phyloP scores from a whole-genome alignment of 331 rosid species.

The Pyrus hybrid region DNA sequence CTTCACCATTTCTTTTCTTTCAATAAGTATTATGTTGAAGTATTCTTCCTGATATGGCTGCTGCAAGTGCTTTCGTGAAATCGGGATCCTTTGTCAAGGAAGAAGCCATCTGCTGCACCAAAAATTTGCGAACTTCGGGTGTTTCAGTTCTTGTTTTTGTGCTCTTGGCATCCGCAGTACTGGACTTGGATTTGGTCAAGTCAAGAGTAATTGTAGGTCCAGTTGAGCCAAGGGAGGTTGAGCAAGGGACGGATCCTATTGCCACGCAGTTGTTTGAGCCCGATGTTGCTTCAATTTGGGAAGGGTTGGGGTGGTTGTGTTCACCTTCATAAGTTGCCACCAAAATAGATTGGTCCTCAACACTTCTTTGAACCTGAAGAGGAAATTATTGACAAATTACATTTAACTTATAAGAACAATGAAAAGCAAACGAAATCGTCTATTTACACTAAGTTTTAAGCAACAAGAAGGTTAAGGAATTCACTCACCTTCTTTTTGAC shows the following conservation, averaged over 20 bases:
- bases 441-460: background rate
- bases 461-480: background rate
- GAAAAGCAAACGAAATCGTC: background rate
- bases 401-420: background rate
- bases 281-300: conserved; percentile 50
- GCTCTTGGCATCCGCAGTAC: conserved; percentile 18
- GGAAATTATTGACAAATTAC: conserved; percentile 4
- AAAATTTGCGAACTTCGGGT: conserved; percentile 46
- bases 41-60: conserved; percentile 85
- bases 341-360: conserved; percentile 75
- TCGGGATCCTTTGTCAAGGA: conserved; percentile 93
- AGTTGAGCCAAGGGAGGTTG: conserved; percentile 32
- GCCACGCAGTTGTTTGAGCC: conserved; percentile 33
- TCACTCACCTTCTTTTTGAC: conserved; percentile 88
- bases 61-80: conserved; percentile 86
- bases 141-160: conserved; percentile 36
- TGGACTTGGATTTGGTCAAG: conserved; percentile 46
- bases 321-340: conserved; percentile 99
- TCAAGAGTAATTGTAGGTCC: conserved; percentile 49
- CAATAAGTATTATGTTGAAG: conserved; percentile 24
- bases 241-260: conserved; percentile 34
- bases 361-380: conserved; percentile 90
- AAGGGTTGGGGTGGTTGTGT: conserved; percentile 71
- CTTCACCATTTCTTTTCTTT: conserved; percentile 14
- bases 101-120: conserved; percentile 95